These are phyloP conservation scores for Penicillium canariense DNA, from an alignment of 495 filamentous ascomycete species.

Conservation along the genomic window DNA sequence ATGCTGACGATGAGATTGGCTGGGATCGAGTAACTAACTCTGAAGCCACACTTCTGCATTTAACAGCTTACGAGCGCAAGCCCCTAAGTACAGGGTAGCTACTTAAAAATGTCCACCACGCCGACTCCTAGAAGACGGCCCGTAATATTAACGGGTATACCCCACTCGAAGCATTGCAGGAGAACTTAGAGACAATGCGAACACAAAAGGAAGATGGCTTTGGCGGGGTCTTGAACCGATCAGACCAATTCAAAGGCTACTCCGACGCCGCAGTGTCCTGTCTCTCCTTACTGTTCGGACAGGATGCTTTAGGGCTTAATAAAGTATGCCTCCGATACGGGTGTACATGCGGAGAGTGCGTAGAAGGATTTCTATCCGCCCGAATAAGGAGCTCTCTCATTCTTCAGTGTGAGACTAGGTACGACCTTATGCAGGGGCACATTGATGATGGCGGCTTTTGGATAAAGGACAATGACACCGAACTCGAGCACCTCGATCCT, in stretches of 20 bases:
- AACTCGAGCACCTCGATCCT: conserved; percentile 17
- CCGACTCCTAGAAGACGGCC: too few species aligned
- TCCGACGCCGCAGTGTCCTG: conserved; percentile 22
- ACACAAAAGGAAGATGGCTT: conserved; percentile 7
- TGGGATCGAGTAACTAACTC: conserved; percentile 15
- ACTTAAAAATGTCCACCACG: conserved; percentile 16
- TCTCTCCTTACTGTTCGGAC: conserved; percentile 21
- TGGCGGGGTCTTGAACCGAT: conserved; percentile 13
- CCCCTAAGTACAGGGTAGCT: conserved; percentile 25
- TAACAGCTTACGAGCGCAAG: conserved; percentile 24
- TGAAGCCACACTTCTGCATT: conserved; percentile 26
- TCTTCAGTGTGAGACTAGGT: conserved; percentile 14
- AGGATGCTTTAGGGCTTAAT: conserved; percentile 12
- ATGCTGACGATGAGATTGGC: conserved; percentile 15
- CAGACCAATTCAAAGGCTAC: conserved; percentile 27
- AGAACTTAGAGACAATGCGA: conserved; percentile 21
- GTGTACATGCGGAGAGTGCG: conserved; percentile 32
- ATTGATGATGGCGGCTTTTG: conserved; percentile 21
- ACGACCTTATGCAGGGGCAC: conserved; percentile 12
- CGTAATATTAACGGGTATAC: conserved; percentile 30
- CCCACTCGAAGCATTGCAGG: conserved; percentile 24
- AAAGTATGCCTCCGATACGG: conserved; percentile 24
- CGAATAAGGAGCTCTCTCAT: conserved; percentile 30
- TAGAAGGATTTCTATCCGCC: conserved; percentile 31
- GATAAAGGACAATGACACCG: conserved; percentile 11